Evolutionary conservation across 1,284 basidiomycete species (phyloP).

Genomic region (Sporisorium iseilematis-ciliati): DNA sequence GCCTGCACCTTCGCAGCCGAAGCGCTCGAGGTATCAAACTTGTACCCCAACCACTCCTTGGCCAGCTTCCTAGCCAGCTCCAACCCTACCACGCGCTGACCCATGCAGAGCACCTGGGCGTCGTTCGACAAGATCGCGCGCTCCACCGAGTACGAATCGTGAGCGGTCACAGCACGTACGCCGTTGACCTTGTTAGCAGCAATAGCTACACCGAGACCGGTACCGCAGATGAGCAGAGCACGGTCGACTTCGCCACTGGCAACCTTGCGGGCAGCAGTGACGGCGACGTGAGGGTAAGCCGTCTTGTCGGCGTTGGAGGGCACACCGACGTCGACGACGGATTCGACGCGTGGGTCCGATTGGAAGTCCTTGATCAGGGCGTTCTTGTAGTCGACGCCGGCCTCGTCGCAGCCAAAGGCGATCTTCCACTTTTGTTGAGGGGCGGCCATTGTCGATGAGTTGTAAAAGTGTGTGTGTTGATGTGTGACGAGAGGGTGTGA

Average conservation of each 20-base stretch:
- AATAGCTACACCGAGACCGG: constrained; percentile 72
- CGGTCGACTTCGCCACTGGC: constrained; percentile 71
- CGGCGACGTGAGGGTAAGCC: constrained; percentile 72
- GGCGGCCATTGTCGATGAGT: constrained; percentile 22
- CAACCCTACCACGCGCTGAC: constrained; percentile 72
- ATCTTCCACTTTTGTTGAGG: constrained; percentile 52
- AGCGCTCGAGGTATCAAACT: constrained; percentile 70
- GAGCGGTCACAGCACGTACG: constrained; percentile 71
- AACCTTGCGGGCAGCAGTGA: constrained; percentile 71
- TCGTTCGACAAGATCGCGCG: constrained; percentile 71
- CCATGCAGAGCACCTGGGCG: constrained; percentile 72
- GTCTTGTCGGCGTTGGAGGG: constrained; percentile 66
- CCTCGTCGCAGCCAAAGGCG: constrained; percentile 55
- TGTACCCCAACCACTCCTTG: constrained; percentile 71
- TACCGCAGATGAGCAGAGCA: constrained; percentile 72
- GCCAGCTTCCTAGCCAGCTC: constrained; percentile 71
- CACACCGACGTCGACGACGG: constrained; percentile 60
- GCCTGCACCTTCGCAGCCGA: constrained; percentile 71
- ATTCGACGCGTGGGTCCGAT: constrained; percentile 55
- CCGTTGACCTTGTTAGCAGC: constrained; percentile 71
- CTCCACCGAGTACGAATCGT: constrained; percentile 72
- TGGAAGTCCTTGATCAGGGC: constrained; percentile 56
- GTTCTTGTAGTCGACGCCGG: constrained; percentile 64
- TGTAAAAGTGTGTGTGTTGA: neutral
- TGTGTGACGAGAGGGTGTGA: neutral